Percentiles rank a stretch among this genome's conserved stretches.
Evolutionary conservation across 2,329 filamentous ascomycete genomes (phyloP).

Genomic region (Beauveria varroae): DNA sequence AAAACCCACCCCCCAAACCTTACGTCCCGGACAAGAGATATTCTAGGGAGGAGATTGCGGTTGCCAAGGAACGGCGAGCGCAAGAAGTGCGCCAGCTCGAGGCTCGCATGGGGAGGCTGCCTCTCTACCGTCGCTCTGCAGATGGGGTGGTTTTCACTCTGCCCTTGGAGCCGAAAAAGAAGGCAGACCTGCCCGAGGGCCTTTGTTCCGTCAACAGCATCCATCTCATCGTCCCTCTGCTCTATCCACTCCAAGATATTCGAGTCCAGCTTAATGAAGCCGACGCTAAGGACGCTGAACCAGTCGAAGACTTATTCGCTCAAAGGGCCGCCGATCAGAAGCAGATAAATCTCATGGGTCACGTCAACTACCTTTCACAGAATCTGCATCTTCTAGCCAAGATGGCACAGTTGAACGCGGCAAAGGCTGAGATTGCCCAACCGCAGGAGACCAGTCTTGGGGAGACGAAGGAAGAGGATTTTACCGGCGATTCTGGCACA

Average conservation of each 20-base stretch:
- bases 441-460: conserved; percentile 11
- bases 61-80: conserved; percentile 56
- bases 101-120: conserved; percentile 61
- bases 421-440: conserved; percentile 15
- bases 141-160: conserved; percentile 66
- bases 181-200: conserved; percentile 49
- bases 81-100: conserved; percentile 66
- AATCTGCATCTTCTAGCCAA: conserved; percentile 63
- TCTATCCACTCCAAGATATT: conserved; percentile 65
- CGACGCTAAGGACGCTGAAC: conserved; percentile 50
- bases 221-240: conserved; percentile 59
- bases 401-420: conserved; percentile 30
- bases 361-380: conserved; percentile 66
- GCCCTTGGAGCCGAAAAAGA: conserved; percentile 59
- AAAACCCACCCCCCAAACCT: conserved; percentile 16
- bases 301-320: conserved; percentile 58
- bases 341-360: conserved; percentile 60
- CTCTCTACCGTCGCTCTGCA: conserved; percentile 58
- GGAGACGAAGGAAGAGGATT: conserved; percentile 2
- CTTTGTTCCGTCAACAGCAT: conserved; percentile 57
- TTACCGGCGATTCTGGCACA: conserved; percentile 19
- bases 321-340: conserved; percentile 48
- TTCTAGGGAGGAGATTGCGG: conserved; percentile 50
- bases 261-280: conserved; percentile 59
- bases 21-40: conserved; percentile 42